Percentiles rank a stretch among this genome's conserved stretches.
Evolutionary conservation across 768 basidiomycete species (phyloP).

Genomic region (Sporobolomyces roseus): DNA sequence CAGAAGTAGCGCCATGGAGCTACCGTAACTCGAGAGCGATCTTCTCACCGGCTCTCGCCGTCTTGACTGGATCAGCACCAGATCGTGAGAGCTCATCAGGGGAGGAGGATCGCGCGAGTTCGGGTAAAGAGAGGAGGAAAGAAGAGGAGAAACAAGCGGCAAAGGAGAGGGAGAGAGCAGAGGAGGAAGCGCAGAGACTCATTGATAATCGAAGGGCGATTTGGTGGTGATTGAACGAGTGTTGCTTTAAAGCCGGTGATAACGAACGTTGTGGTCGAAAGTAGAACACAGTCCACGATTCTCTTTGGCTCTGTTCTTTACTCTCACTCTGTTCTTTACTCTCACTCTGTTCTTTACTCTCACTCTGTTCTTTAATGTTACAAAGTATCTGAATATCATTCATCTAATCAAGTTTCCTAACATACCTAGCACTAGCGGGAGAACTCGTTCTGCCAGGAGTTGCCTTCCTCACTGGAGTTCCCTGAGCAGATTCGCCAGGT

Average conservation of each 20-base stretch:
- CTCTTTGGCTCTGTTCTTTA: no score
- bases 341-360: not conserved
- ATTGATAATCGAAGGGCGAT: not conserved
- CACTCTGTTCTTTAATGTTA: not conserved
- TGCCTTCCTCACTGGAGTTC: not conserved
- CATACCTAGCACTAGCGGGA: slow-evolving; percentile 20
- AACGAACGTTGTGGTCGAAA: no score
- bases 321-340: no score
- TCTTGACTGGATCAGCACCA: no score
- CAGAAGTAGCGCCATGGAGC: slow-evolving; percentile 5
- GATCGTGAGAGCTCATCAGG: not conserved
- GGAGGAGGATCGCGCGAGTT: not conserved
- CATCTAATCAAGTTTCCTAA: slow-evolving; percentile 25
- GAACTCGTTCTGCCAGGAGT: not conserved
- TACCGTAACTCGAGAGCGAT: no score
- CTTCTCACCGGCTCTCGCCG: no score
- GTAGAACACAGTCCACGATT: no score
- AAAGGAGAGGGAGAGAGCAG: not conserved
- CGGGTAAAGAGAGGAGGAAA: not conserved
- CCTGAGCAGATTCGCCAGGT: not conserved
- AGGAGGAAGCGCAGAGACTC: not conserved
- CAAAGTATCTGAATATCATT: not conserved
- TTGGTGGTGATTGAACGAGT: not conserved
- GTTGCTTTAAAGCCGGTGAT: not conserved
- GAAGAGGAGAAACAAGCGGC: not conserved